A percentile compares a stretch with the other conserved stretches of the same genome.
phyloP scores from a whole-genome alignment of 768 basidiomycete species.

The Paxillus involutus region DNA sequence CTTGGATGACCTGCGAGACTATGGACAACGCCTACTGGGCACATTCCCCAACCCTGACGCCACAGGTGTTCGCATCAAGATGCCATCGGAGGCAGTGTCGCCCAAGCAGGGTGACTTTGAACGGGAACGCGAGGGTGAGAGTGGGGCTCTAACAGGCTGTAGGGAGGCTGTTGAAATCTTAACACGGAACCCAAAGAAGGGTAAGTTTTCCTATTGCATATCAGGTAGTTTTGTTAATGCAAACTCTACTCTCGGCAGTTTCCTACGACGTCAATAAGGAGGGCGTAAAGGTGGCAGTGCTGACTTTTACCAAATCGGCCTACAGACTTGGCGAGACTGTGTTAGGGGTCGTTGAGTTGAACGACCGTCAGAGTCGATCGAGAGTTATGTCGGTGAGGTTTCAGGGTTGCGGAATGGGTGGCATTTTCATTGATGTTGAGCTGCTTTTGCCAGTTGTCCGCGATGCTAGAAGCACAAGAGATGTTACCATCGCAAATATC shows the following conservation, averaged over 20 bases:
- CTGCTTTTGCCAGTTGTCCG: slow-evolving; percentile 63
- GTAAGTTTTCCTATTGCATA: slow-evolving; percentile 39
- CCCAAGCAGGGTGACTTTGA: slow-evolving; percentile 25
- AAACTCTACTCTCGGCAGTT: slow-evolving; percentile 42
- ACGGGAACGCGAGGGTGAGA: slow-evolving; percentile 40
- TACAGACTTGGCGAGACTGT: slow-evolving; percentile 94
- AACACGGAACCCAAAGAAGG: slow-evolving; percentile 86
- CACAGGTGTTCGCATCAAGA: slow-evolving; percentile 25
- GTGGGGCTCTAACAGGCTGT: slow-evolving; percentile 51
- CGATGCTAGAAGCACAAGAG: slow-evolving; percentile 89
- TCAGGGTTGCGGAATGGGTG: not conserved
- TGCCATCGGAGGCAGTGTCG: slow-evolving; percentile 25
- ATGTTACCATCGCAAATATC: slow-evolving; percentile 64
- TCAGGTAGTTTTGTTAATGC: not conserved
- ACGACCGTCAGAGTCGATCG: slow-evolving; percentile 63
- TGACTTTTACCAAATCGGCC: slow-evolving; percentile 90
- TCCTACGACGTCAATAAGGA: slow-evolving; percentile 97
- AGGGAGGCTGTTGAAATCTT: slow-evolving; percentile 89
- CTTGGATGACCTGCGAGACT: slow-evolving; percentile 48
- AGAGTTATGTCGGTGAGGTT: slow-evolving; percentile 76
- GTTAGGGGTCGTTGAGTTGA: slow-evolving; percentile 84
- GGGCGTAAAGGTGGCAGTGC: slow-evolving; percentile 81
- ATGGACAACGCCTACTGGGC: slow-evolving; percentile 51
- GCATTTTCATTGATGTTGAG: slow-evolving; percentile 1
- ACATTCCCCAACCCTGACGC: slow-evolving; percentile 39